phyloP scores from a whole-genome alignment of 129 eudicot genomes.

The Flaveria bidentis region DNA sequence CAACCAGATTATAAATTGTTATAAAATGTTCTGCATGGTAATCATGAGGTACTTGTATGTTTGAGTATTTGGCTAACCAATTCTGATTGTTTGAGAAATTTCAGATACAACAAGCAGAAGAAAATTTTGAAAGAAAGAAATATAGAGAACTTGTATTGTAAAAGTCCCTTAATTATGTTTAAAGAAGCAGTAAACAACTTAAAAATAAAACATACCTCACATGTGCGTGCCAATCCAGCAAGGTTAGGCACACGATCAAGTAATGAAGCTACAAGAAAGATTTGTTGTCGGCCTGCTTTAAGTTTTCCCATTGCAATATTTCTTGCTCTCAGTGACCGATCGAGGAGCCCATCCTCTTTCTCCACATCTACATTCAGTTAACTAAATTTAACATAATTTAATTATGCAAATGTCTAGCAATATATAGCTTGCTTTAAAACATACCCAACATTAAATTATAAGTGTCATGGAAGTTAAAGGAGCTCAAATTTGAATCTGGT shows the following conservation, averaged over 20 bases:
- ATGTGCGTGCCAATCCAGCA: slow-evolving; percentile 96
- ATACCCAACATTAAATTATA: slow-evolving; percentile 59
- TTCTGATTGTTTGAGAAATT: not conserved
- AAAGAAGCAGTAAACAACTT: not conserved
- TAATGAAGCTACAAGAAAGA: slow-evolving; percentile 82
- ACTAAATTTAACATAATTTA: not conserved
- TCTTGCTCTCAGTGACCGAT: slow-evolving; percentile 67
- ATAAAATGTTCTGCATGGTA: not conserved
- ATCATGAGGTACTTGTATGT: not conserved
- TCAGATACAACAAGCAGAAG: not conserved
- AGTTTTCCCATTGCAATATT: slow-evolving; percentile 48
- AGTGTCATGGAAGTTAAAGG: slow-evolving; percentile 31
- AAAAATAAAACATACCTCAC: slow-evolving; percentile 57
- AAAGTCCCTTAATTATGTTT: not conserved
- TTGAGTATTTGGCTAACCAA: not conserved
- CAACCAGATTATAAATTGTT: not conserved
- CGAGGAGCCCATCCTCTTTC: slow-evolving; percentile 79
- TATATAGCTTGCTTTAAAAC: slow-evolving; percentile 25
- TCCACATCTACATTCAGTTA: slow-evolving; percentile 56
- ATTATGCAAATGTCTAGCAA: slow-evolving; percentile 16
- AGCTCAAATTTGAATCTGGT: slow-evolving; percentile 38
- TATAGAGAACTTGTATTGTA: not conserved
- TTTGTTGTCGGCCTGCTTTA: slow-evolving; percentile 68
- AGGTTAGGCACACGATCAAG: slow-evolving; percentile 98
- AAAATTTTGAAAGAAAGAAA: not conserved